phyloP scores from a whole-genome alignment of 345 rosid genomes.

The Boechera divaricarpa region DNA sequence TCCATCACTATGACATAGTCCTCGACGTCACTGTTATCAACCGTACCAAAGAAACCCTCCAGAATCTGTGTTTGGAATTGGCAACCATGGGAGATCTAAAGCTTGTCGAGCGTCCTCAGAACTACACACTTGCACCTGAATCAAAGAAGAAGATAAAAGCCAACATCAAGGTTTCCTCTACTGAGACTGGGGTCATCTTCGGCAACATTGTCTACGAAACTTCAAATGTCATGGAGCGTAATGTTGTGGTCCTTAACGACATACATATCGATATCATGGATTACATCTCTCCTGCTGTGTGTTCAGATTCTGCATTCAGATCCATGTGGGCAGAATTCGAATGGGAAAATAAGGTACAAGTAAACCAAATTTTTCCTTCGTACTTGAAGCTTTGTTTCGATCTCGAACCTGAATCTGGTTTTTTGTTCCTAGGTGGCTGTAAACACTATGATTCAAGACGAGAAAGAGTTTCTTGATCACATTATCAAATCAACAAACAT shows the following conservation, averaged over 20 bases:
- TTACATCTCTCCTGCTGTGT: constrained; percentile 90
- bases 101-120: constrained; percentile 95
- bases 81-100: constrained; percentile 99
- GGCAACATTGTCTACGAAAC: constrained; percentile 94
- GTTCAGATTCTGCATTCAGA: constrained; percentile 83
- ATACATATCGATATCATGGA: constrained; percentile 98
- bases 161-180: constrained; percentile 95
- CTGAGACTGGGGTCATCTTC: constrained; percentile 94
- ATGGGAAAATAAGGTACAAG: constrained; percentile 96
- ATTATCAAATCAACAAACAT: constrained; percentile 46
- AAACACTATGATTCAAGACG: constrained; percentile 43
- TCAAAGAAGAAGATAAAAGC: constrained; percentile 93
- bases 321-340: constrained; percentile 99
- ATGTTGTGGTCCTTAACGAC: constrained; percentile 89
- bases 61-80: constrained; percentile 89
- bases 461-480: constrained; percentile 46
- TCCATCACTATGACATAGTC: constrained; percentile 90
- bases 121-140: constrained; percentile 92
- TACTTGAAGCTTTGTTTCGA: background rate
- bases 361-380: background rate
- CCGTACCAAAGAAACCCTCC: constrained; percentile 90
- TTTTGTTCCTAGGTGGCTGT: constrained; percentile 41
- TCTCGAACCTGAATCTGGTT: background rate
- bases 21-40: constrained; percentile 91
- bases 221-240: constrained; percentile 86